Evolutionary conservation across 208 protist genomes (phyloP).

Genomic region (Angomonas ambiguus): DNA sequence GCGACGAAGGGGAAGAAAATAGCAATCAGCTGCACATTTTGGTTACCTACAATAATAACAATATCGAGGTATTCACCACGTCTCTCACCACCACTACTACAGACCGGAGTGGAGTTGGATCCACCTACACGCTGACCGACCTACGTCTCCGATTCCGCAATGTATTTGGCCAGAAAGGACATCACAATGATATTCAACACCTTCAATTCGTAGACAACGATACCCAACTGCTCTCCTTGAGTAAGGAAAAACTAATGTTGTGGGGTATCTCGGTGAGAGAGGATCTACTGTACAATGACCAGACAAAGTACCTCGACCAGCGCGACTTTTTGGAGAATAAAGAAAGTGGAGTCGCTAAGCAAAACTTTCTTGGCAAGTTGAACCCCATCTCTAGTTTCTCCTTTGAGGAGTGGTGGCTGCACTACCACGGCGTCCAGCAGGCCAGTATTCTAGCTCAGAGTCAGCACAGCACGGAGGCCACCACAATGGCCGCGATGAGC

Average conservation of each 20-base stretch:
- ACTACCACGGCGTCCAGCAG: not conserved
- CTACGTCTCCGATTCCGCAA: conserved; percentile 40
- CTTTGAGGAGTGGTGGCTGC: conserved; percentile 8
- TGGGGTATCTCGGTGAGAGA: conserved; percentile 63
- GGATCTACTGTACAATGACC: conserved; percentile 26
- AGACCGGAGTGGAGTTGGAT: conserved; percentile 25
- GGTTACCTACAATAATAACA: conserved; percentile 84
- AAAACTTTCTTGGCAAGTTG: conserved; percentile 48
- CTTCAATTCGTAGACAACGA: conserved; percentile 82
- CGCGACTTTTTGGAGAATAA: conserved; percentile 73
- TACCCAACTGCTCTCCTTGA: conserved; percentile 70
- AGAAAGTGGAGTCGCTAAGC: conserved; percentile 59
- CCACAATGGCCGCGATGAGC: conserved; percentile 59
- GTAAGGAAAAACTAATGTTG: conserved; percentile 75
- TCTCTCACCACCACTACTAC: conserved; percentile 51
- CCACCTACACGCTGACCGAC: conserved; percentile 63
- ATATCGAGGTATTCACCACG: conserved; percentile 66
- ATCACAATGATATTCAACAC: conserved; percentile 69
- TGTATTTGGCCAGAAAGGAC: conserved; percentile 45
- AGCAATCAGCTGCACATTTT: conserved; percentile 61
- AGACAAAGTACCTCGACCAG: conserved; percentile 26
- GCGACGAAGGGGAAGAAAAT: conserved; percentile 3
- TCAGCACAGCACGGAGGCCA: not conserved
- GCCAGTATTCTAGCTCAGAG: not conserved
- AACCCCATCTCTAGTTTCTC: conserved; percentile 47